A percentile compares a stretch with the other conserved stretches of the same genome.
Evolutionary conservation across 805 yeast species (phyloP).

Genomic region (Sugiyamaella valdiviana): DNA sequence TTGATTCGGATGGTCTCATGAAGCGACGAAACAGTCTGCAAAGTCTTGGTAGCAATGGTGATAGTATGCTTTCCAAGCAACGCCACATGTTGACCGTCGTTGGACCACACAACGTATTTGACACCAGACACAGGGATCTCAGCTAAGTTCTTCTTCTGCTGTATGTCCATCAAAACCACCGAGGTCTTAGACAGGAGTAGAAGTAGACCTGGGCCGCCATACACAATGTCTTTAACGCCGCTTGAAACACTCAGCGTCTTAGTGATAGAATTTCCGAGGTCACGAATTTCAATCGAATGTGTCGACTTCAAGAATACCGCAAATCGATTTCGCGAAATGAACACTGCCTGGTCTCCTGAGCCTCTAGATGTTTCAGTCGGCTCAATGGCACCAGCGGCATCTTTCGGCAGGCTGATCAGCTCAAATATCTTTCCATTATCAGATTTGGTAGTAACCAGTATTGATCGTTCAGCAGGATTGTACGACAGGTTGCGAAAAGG

Average conservation of each 20-base stretch:
- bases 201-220: conserved; percentile 77
- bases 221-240: conserved; percentile 62
- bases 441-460: conserved; percentile 74
- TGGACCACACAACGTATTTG: conserved; percentile 85
- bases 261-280: conserved; percentile 73
- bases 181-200: conserved; percentile 64
- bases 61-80: conserved; percentile 87
- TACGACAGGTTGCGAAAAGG: conserved; percentile 79
- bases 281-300: conserved; percentile 73
- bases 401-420: conserved; percentile 71
- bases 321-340: conserved; percentile 92
- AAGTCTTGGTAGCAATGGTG: conserved; percentile 73
- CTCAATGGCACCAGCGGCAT: conserved; percentile 88
- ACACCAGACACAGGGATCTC: conserved; percentile 68
- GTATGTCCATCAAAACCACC: conserved; percentile 84
- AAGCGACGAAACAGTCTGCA: conserved; percentile 73
- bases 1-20: conserved; percentile 96
- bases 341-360: conserved; percentile 76
- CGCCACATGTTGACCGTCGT: conserved; percentile 82
- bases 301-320: conserved; percentile 65
- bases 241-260: conserved; percentile 57
- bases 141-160: conserved; percentile 74
- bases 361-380: conserved; percentile 78
- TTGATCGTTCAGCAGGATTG: conserved; percentile 86
- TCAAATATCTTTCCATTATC: conserved; percentile 55